Conservation (phyloP, 345 rosid genomes). For the Erodium maritimum region DNA sequence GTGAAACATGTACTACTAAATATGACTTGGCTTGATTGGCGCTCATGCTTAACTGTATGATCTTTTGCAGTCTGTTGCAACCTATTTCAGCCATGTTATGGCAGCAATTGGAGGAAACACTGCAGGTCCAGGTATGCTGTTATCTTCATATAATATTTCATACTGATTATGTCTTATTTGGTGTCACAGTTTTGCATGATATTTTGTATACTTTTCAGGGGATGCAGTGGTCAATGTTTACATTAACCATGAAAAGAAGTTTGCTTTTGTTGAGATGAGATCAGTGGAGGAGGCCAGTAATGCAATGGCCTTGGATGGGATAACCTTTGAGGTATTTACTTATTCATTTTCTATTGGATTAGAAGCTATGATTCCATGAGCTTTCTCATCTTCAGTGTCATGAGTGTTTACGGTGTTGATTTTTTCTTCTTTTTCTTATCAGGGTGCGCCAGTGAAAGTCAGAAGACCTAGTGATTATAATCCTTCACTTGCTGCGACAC, state of each 20-base stretch:
- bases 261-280: constrained; percentile 99
- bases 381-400: background rate
- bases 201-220: constrained; percentile 30
- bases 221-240: constrained; percentile 99
- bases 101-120: constrained; percentile 96
- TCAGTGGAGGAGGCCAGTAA: constrained; percentile 99
- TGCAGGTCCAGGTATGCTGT: constrained; percentile 74
- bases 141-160: background rate
- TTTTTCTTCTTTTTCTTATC: background rate
- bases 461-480: constrained; percentile 98
- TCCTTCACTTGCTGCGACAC: constrained; percentile 87
- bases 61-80: constrained; percentile 67
- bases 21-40: background rate
- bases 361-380: background rate
- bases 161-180: background rate
- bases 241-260: constrained; percentile 98
- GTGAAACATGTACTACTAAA: background rate
- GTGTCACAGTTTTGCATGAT: background rate
- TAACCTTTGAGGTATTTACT: constrained; percentile 68
- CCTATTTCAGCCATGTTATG: constrained; percentile 92
- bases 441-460: constrained; percentile 99
- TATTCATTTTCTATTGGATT: background rate
- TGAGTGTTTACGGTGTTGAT: background rate
- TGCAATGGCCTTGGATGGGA: constrained; percentile 98
- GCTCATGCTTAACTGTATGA: background rate